These are phyloP conservation scores for Starmerella powellii DNA, from an alignment of 805 yeast genomes.

Conservation along the genomic window DNA sequence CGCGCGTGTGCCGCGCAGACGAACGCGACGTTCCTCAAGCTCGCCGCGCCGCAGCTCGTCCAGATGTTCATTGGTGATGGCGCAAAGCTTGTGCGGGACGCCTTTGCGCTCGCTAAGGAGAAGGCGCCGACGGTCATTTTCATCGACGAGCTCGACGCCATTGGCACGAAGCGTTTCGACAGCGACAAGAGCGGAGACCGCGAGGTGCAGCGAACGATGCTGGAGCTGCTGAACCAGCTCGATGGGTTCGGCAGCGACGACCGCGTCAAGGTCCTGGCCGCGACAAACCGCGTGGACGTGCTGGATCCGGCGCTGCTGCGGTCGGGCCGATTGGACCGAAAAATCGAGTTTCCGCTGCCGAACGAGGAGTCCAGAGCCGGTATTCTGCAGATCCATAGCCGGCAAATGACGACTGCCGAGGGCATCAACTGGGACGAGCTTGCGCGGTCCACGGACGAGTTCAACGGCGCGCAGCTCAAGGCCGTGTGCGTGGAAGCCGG, in stretches of 20 bases:
- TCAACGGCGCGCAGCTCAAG: conserved; percentile 96
- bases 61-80: conserved; percentile 99
- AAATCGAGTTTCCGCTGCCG: conserved; percentile 95
- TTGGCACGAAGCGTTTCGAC: conserved; percentile 96
- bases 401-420: conserved; percentile 83
- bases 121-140: conserved; percentile 97
- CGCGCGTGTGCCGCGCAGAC: conserved; percentile 99
- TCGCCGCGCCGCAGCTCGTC: conserved; percentile 96
- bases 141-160: conserved; percentile 96
- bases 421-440: conserved; percentile 95
- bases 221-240: conserved; percentile 89
- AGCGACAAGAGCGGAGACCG: conserved; percentile 96
- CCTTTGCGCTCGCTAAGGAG: conserved; percentile 93
- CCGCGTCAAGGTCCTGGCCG: conserved; percentile 92
- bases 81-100: conserved; percentile 93
- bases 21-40: conserved; percentile 87
- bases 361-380: conserved; percentile 96
- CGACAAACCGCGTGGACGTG: conserved; percentile 95
- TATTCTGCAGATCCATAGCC: conserved; percentile 89
- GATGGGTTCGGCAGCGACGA: conserved; percentile 98
- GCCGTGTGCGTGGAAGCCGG: conserved; percentile 99
- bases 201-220: conserved; percentile 98
- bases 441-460: conserved; percentile 96
- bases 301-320: conserved; percentile 96
- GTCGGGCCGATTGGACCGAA: conserved; percentile 95